Base-by-base conservation (phyloP, 2,329 filamentous ascomycete species). In the Biscogniauxia mediterranea region DNA sequence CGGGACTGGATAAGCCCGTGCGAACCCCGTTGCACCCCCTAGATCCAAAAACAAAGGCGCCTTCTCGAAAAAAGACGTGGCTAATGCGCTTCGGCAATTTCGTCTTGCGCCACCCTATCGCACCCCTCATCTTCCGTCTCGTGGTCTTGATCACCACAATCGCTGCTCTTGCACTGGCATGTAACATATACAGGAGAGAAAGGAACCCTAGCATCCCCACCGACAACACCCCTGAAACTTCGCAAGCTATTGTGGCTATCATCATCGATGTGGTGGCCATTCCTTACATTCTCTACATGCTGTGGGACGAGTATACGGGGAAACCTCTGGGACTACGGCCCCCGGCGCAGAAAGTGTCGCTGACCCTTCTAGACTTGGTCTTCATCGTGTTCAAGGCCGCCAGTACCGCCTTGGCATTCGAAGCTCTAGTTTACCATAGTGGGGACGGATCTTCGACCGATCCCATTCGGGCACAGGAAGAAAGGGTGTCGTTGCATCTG, bases 311-410 rank as follows among this genome's bases (percentile, higher is more conserved):
- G 78, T 98, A 97, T 77, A 95, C 92, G 5, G 92, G 92, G 28
- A 96, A 96, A 74, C 95, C 96, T 21, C 81, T 99, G 20, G 95
- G 95, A 1, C 80, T 99, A 62, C 90, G 96, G 52, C 89, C 88
- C 6, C 88, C 92, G 9, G 88, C 88, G 60, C 89, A 92, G 55
- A 99, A 99, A 75, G 90, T 96, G 66, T 87, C 91, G 15, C 85
- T 99, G 55, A 91, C 98, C 62, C 86, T 99, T 58, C 85, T 97
- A 60, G 95, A 99, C 76, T 83, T 99, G 3, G 89, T 97, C 71
- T 99, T 99, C 74, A 97, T 99, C 71, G 93, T 98, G 51, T 97
- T 99, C 79, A 94, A 97, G 75, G 93, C 93, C 3, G 93, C 93
- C 56, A 98, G 97, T 77, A 85, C 96, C 25, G 91, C 92, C 50